These are phyloP conservation scores for Kodamaea lidongshanica DNA, from an alignment of 805 yeast genomes.

Conservation along the genomic window DNA sequence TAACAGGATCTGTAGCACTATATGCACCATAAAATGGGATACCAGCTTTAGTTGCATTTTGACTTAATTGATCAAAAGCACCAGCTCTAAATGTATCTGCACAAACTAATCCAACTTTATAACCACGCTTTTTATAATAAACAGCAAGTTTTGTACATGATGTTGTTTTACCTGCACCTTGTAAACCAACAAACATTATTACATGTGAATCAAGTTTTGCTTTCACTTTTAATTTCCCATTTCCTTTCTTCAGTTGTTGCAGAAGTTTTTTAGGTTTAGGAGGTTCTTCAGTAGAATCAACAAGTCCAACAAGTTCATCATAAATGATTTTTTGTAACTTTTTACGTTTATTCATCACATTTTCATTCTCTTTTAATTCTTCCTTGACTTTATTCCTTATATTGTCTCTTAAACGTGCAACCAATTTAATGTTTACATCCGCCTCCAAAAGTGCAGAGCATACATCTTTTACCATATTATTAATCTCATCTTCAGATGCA, in stretches of 20 bases:
- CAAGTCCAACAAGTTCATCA: slow-evolving; percentile 83
- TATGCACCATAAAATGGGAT: slow-evolving; percentile 94
- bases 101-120: slow-evolving; percentile 93
- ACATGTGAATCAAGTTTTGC: slow-evolving; percentile 39
- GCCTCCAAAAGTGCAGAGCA: slow-evolving; percentile 86
- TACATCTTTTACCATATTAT: slow-evolving; percentile 70
- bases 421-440: slow-evolving; percentile 89
- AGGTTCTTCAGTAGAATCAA: slow-evolving; percentile 59
- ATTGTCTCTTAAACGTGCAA: slow-evolving; percentile 67
- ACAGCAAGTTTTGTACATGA: slow-evolving; percentile 96
- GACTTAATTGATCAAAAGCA: slow-evolving; percentile 97
- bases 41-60: slow-evolving; percentile 91
- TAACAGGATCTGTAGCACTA: slow-evolving; percentile 92
- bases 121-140: slow-evolving; percentile 87
- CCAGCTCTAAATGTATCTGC: slow-evolving; percentile 99
- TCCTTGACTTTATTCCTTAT: slow-evolving; percentile 43
- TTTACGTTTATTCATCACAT: slow-evolving; percentile 64
- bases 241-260: slow-evolving; percentile 15
- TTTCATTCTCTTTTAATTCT: slow-evolving; percentile 46
- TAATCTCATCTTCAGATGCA: slow-evolving; percentile 35
- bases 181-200: slow-evolving; percentile 96
- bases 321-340: slow-evolving; percentile 87
- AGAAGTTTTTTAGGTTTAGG: slow-evolving; percentile 83
- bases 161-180: slow-evolving; percentile 98
- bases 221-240: slow-evolving; percentile 24